Conservation (phyloP, 345 rosid species). For the Melaleuca alternifolia region DNA sequence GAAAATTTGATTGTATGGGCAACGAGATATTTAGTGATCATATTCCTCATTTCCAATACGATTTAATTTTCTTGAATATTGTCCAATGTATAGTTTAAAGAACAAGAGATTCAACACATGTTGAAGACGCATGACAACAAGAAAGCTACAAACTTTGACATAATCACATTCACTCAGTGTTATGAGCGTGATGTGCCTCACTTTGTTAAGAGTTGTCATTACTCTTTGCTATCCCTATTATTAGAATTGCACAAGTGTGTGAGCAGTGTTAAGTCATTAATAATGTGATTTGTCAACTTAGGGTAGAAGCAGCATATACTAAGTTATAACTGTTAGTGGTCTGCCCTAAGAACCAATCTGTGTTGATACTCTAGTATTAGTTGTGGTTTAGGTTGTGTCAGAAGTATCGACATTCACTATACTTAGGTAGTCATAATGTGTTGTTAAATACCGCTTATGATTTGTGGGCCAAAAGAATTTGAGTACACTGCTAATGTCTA, state of each 20-base stretch:
- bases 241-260: neutral
- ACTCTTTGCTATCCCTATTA: neutral
- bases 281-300: neutral
- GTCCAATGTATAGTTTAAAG: neutral
- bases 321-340: no score
- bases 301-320: neutral
- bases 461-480: no score
- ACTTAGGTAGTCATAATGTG: no score
- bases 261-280: neutral
- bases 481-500: no score
- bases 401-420: no score
- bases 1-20: neutral
- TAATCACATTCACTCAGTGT: neutral
- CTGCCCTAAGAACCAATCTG: no score
- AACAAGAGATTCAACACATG: neutral
- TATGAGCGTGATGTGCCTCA: neutral
- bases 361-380: no score
- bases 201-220: neutral
- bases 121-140: neutral
- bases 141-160: neutral
- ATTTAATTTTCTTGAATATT: neutral
- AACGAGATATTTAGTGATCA: neutral
- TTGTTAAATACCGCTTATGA: no score
- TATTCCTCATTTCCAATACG: neutral
- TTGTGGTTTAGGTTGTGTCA: no score